Percentiles rank a stretch among this genome's conserved stretches.
These are phyloP conservation scores for Thymus mandschuricus DNA, from an alignment of 257 asterid genomes.

Conservation along the genomic window DNA sequence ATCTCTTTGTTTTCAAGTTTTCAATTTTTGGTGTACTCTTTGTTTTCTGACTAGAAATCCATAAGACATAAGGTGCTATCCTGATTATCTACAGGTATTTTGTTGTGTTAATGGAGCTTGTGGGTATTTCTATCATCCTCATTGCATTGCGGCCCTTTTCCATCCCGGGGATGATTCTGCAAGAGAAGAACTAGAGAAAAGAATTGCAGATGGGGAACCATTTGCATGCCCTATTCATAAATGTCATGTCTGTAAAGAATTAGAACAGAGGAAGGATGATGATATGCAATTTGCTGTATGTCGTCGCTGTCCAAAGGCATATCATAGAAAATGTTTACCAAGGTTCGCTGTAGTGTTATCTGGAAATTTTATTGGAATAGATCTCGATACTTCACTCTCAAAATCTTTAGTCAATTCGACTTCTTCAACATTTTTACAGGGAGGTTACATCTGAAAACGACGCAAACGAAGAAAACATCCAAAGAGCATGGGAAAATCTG, in stretches of 20 bases:
- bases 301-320: slow-evolving; percentile 94
- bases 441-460: slow-evolving; percentile 54
- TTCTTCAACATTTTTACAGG: slow-evolving; percentile 45
- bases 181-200: slow-evolving; percentile 47
- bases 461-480: slow-evolving; percentile 36
- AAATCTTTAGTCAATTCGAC: slow-evolving; percentile 9
- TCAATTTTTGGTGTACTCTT: slow-evolving; percentile 4
- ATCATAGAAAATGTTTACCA: slow-evolving; percentile 90
- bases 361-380: slow-evolving; percentile 21
- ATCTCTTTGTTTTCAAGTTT: slow-evolving; percentile 3
- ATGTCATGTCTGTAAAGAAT: slow-evolving; percentile 66
- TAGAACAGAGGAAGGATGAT: slow-evolving; percentile 57
- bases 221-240: slow-evolving; percentile 86
- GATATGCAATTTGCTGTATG: slow-evolving; percentile 86
- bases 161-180: slow-evolving; percentile 54
- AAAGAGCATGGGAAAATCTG: slow-evolving; percentile 90
- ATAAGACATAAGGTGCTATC: background rate
- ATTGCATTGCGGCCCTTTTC: slow-evolving; percentile 75
- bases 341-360: slow-evolving; percentile 58
- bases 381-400: slow-evolving; percentile 7
- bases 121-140: slow-evolving; percentile 88
- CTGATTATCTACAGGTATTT: slow-evolving; percentile 62
- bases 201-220: slow-evolving; percentile 73
- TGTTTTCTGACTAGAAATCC: background rate
- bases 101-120: slow-evolving; percentile 89